Base-by-base conservation (phyloP, 1,284 basidiomycete genomes). In the Ustilago loliicola region DNA sequence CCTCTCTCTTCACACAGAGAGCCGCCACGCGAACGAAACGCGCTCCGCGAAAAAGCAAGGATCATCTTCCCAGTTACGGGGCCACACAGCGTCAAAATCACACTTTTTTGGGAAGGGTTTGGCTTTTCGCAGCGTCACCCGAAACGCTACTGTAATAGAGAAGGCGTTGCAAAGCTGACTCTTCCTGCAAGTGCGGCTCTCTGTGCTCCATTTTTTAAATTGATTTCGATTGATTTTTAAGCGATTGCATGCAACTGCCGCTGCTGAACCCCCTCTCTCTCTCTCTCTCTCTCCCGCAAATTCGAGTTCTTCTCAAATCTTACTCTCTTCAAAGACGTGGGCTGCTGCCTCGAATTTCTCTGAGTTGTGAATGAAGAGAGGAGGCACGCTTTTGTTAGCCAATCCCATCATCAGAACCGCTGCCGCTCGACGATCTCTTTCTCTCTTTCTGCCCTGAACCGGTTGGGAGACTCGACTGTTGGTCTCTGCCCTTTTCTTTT, bases 381-480 rank as follows among this genome's bases (percentile, higher is more conserved):
- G 36, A 38, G 36, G 38, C 40, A 29, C 55, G 6, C 23, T 25
- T 23, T 48, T 32, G 57, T 57, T 56, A 47, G 60, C 59, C 68
- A 66, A 71, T 65, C 59, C 61, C 36, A 61, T 52, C 50, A 32
- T 53, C 42, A 45, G 42, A 38, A 61, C 52, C 61, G 70, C 61
- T 72, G 61, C 70, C 57, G n/a, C 57, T 48, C 53, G 65, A 72
- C 70, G 70, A 72, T 72, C 70, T 40, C 30, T 56, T n/a, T 30
- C 27, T 42, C 30, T 27, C 32, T 27, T 21, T 34, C 59, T 36
- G 21, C 23, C 25, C 13, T 50, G 29, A 29, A 19, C 47, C 40
- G n/a, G 29, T 48, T 19, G 8, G 15, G 48, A 8, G 17, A 5
- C n/a, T 29, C 25, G 4, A 5, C 21, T 56, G 53, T 56, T 50